These are phyloP conservation scores for Fragaria nilgerrensis DNA, from an alignment of 306 rosid species.

Conservation along the genomic window DNA sequence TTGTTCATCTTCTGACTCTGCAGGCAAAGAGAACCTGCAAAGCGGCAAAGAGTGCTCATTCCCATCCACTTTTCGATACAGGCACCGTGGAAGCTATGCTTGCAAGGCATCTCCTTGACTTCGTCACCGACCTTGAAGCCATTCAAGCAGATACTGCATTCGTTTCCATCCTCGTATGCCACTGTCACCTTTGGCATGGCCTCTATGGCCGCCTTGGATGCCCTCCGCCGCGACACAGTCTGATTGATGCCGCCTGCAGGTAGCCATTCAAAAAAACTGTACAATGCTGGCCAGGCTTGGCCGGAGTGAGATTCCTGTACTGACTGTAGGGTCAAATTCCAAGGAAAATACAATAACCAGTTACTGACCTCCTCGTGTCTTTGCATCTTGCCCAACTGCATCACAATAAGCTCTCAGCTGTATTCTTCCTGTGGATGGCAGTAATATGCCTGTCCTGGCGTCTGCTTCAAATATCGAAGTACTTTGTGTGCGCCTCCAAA, in stretches of 20 bases:
- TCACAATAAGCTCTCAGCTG: no score
- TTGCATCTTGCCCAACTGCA: no score
- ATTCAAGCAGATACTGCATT: neutral
- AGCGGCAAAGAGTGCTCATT: neutral
- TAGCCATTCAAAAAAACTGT: no score
- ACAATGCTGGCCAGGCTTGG: neutral
- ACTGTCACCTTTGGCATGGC: neutral
- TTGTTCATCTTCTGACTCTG: neutral
- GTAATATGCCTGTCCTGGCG: no score
- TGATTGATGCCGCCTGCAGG: neutral
- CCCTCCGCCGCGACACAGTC: neutral
- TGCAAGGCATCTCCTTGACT: neutral
- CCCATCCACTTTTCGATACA: constrained; percentile 1
- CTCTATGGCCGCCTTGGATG: constrained; percentile 7
- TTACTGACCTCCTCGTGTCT: no score
- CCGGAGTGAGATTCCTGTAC: neutral
- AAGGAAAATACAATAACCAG: no score
- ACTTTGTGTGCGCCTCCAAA: no score
- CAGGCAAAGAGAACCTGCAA: neutral
- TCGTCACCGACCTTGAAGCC: neutral
- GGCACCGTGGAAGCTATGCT: neutral
- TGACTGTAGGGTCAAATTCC: neutral
- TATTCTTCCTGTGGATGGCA: no score
- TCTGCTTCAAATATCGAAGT: no score
- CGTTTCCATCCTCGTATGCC: neutral